phyloP scores from a whole-genome alignment of 495 filamentous ascomycete genomes.

The Penicillium robsamsonii region DNA sequence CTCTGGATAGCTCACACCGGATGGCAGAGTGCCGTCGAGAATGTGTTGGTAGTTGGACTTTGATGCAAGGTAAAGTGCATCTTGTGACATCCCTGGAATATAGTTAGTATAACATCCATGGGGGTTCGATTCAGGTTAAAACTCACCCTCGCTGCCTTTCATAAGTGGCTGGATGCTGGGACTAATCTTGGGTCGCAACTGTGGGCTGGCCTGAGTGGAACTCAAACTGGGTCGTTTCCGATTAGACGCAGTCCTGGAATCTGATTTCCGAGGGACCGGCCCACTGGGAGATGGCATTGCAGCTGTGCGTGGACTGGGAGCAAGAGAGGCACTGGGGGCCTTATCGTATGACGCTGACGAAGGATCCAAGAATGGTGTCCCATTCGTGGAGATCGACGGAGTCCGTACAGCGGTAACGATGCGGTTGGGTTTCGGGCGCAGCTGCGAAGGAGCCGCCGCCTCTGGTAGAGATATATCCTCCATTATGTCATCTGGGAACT shows the following conservation, averaged over 20 bases:
- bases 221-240: slow-evolving; percentile 71
- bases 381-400: slow-evolving; percentile 31
- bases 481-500: slow-evolving; percentile 57
- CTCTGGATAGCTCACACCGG: slow-evolving; percentile 87
- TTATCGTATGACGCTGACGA: slow-evolving; percentile 26
- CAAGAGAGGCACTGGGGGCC: slow-evolving; percentile 27
- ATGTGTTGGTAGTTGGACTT: slow-evolving; percentile 99
- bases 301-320: slow-evolving; percentile 36
- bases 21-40: slow-evolving; percentile 84
- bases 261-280: slow-evolving; percentile 40
- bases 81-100: slow-evolving; percentile 47
- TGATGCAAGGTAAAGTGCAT: slow-evolving; percentile 81
- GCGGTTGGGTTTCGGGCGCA: slow-evolving; percentile 40
- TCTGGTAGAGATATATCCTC: slow-evolving; percentile 67
- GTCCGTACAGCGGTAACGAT: slow-evolving; percentile 43
- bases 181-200: slow-evolving; percentile 86
- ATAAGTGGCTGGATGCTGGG: slow-evolving; percentile 91
- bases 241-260: slow-evolving; percentile 33
- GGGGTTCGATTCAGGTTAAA: slow-evolving; percentile 6
- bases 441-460: slow-evolving; percentile 43
- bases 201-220: slow-evolving; percentile 78
- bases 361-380: slow-evolving; percentile 33
- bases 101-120: slow-evolving; percentile 12
- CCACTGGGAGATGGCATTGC: slow-evolving; percentile 48
- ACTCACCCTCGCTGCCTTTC: slow-evolving; percentile 69